Evolutionary conservation across 345 rosid genomes (phyloP).

Genomic region (Brassica rapa): DNA sequence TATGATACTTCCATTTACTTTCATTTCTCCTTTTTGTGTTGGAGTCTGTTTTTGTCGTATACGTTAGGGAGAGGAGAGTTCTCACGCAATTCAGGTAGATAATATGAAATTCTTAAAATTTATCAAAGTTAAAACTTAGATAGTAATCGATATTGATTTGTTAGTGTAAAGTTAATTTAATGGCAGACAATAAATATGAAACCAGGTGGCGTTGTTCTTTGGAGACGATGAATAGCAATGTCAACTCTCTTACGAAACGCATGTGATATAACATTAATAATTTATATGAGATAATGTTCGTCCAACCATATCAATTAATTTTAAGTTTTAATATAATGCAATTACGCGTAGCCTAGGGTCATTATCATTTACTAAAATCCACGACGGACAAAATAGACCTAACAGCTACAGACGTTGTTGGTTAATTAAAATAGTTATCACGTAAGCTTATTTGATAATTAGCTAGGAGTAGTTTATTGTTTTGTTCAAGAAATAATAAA

Average conservation of each 20-base stretch:
- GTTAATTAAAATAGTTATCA: slow-evolving; percentile 14
- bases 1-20: slow-evolving; percentile 19
- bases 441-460: slow-evolving; percentile 34
- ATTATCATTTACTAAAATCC: slow-evolving; percentile 40
- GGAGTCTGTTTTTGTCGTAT: slow-evolving; percentile 12
- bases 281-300: slow-evolving; percentile 32
- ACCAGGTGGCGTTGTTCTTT: slow-evolving; percentile 45
- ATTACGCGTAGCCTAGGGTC: slow-evolving; percentile 44
- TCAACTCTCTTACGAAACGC: slow-evolving; percentile 43
- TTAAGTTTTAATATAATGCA: slow-evolving; percentile 28
- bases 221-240: slow-evolving; percentile 43
- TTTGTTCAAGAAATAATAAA: slow-evolving; percentile 16
- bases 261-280: slow-evolving; percentile 34
- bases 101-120: not conserved
- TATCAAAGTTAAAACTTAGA: not conserved
- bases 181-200: slow-evolving; percentile 37
- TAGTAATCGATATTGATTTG: not conserved
- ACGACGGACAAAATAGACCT: slow-evolving; percentile 33
- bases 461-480: not conserved
- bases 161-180: slow-evolving; percentile 7
- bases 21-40: not conserved
- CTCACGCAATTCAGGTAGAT: slow-evolving; percentile 23
- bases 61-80: slow-evolving; percentile 9
- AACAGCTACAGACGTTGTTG: slow-evolving; percentile 39
- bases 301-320: slow-evolving; percentile 45